Evolutionary conservation across 2,329 filamentous ascomycete genomes (phyloP).

Genomic region (Xylaria sp.): DNA sequence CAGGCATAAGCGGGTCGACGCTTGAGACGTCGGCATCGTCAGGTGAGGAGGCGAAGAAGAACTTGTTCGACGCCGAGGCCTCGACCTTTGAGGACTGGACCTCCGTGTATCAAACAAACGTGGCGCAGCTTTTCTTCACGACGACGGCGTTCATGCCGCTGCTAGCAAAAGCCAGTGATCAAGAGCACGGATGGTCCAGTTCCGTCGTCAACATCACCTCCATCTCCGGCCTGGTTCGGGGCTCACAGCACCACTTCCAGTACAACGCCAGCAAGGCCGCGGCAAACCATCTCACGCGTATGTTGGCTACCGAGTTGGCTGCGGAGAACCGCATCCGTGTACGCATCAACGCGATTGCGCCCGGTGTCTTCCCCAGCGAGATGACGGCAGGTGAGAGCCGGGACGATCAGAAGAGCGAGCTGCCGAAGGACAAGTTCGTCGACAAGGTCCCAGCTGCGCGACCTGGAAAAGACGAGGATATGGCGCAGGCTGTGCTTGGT

Average conservation of each 20-base stretch:
- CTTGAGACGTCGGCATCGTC: constrained; percentile 66
- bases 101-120: constrained; percentile 79
- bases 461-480: constrained; percentile 76
- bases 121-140: constrained; percentile 74
- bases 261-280: constrained; percentile 75
- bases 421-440: constrained; percentile 67
- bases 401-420: constrained; percentile 66
- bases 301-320: constrained; percentile 71
- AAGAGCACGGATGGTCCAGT: constrained; percentile 61
- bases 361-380: constrained; percentile 77
- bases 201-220: constrained; percentile 76
- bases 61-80: constrained; percentile 73
- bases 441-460: constrained; percentile 71
- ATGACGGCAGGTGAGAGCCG: constrained; percentile 69
- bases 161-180: constrained; percentile 63
- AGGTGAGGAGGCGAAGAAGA: constrained; percentile 63
- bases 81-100: constrained; percentile 75
- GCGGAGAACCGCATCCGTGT: constrained; percentile 68
- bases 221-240: constrained; percentile 72
- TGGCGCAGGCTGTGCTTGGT: constrained; percentile 74
- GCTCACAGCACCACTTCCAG: constrained; percentile 71
- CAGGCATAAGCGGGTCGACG: constrained; percentile 68
- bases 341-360: constrained; percentile 79
- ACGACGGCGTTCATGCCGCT: constrained; percentile 72
- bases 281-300: constrained; percentile 71